A percentile compares a stretch with the other conserved stretches of the same genome.
These are phyloP conservation scores for Pyrenophora graminea DNA, from an alignment of 2,329 filamentous ascomycete genomes.

Conservation along the genomic window DNA sequence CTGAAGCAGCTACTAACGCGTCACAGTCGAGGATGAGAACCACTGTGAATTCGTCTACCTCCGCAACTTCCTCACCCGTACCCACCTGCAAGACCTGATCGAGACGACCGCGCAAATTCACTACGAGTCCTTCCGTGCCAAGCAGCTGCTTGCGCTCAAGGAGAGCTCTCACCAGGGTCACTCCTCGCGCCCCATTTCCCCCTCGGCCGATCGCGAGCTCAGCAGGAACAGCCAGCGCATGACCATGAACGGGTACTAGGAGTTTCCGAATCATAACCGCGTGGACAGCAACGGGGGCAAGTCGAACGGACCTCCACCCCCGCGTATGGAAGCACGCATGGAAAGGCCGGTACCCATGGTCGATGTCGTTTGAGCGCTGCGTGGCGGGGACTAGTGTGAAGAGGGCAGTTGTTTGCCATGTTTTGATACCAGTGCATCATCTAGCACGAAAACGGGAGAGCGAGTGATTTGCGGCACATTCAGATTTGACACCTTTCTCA, in stretches of 20 bases:
- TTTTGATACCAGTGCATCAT: constrained; percentile 48
- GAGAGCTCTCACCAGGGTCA: constrained; percentile 82
- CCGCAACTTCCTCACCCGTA: constrained; percentile 96
- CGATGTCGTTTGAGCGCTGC: constrained; percentile 26
- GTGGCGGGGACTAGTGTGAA: constrained; percentile 1
- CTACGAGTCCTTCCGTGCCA: constrained; percentile 99
- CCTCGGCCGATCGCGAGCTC: constrained; percentile 89
- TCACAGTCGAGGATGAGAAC: constrained; percentile 87
- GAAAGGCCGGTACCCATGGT: constrained; percentile 30
- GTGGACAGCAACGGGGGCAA: constrained; percentile 38
- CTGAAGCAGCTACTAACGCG: constrained; percentile 18
- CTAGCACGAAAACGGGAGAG: constrained; percentile 34
- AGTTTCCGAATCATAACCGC: constrained; percentile 38
- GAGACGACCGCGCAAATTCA: constrained; percentile 99
- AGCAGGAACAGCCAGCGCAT: constrained; percentile 96
- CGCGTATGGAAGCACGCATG: constrained; percentile 33
- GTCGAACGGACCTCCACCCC: constrained; percentile 22
- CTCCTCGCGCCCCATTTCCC: constrained; percentile 91
- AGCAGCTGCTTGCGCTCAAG: constrained; percentile 96
- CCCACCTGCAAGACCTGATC: constrained; percentile 97
- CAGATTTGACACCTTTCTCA: constrained; percentile 36
- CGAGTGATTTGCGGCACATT: constrained; percentile 27
- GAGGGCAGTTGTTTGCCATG: constrained; percentile 25
- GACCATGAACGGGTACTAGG: constrained; percentile 98
- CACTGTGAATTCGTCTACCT: constrained; percentile 99